These are phyloP conservation scores for Euryodendron excelsum DNA, from an alignment of 148 eudicot genomes.

Conservation along the genomic window DNA sequence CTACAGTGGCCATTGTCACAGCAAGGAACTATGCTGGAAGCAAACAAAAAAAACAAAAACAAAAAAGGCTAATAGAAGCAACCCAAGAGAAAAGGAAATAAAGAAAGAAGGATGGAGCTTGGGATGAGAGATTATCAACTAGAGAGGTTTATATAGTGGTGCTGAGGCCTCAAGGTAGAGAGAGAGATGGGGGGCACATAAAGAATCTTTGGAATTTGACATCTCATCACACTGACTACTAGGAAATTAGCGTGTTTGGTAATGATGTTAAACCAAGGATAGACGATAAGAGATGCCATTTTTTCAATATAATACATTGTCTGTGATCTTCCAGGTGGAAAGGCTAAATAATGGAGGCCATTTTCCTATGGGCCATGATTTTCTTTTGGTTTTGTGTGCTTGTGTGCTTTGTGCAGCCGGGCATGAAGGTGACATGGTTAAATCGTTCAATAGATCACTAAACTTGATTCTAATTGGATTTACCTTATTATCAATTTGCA, in stretches of 20 bases:
- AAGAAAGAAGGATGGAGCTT: neutral
- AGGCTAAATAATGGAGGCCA: neutral
- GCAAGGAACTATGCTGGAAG: neutral
- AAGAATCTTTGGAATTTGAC: neutral
- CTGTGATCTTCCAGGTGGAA: neutral
- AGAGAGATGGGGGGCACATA: neutral
- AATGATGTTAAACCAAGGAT: neutral
- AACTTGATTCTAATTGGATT: neutral
- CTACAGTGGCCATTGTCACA: conserved; percentile 25
- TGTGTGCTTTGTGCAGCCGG: conserved; percentile 32
- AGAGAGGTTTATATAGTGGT: conserved; percentile 24
- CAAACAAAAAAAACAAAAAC: neutral
- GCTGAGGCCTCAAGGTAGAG: conserved; percentile 7
- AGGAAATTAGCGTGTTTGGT: neutral
- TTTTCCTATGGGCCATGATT: conserved; percentile 1
- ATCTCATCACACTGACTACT: neutral
- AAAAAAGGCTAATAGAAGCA: neutral
- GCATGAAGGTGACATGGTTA: conserved; percentile 11
- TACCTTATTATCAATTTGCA: neutral
- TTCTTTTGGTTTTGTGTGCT: conserved; percentile 13
- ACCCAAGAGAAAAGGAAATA: neutral
- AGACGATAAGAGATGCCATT: neutral
- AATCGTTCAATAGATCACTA: neutral
- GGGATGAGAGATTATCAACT: conserved; percentile 2
- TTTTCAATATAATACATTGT: neutral